Base-by-base conservation (phyloP, 129 eudicot species). In the Flaveria linearis region DNA sequence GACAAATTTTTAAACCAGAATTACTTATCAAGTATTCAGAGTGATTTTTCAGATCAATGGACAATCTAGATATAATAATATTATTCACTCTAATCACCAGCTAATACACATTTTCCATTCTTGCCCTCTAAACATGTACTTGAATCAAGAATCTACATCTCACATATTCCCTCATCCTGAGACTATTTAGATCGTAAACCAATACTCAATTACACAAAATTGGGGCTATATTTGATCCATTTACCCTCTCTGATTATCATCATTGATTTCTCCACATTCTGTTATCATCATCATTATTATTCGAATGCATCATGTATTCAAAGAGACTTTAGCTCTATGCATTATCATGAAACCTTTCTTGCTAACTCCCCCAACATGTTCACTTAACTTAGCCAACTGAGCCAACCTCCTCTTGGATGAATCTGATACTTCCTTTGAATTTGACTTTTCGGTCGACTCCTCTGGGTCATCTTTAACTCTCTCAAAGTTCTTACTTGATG, bases 261-360 rank as follows among this genome's bases (percentile, higher is more conserved):
- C 52, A 1, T 16, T 17, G 30, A 41, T 64, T 15, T 64, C 65
- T 64, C 26, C 26, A 76, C 47, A 22, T 36, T 5, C 41, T 36
- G 41, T 36, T 76, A 6, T 17, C 26, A 61, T 28, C 14, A 23
- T 55, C 33, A 23, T 55, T 16, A 0, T 55, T 55, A 22, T 68
- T 33, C 42, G 10, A 55, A 68, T 41, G 63, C 56, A 50, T 79
- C 52, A 14, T 64, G 66, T 13, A 22, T 46, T 81, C 81, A 42
- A 88, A 56, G 90, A 78, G 76, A 93, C 93, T 76, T 87, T 90
- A 28, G 98, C 86, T 77, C 94, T 85, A 78, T 93, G 97, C 96
- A 87, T 86, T 55, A 90, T 77, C 98, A 90, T 79, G 72, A 90
- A 93, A 84, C 91, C 94, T 74, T 87, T 88, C 69, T 80, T 84